Percentiles rank a stretch among this genome's conserved stretches.
These are phyloP conservation scores for Pythium vanterpoolii DNA, from an alignment of 352 stramenopile genomes.

Conservation along the genomic window DNA sequence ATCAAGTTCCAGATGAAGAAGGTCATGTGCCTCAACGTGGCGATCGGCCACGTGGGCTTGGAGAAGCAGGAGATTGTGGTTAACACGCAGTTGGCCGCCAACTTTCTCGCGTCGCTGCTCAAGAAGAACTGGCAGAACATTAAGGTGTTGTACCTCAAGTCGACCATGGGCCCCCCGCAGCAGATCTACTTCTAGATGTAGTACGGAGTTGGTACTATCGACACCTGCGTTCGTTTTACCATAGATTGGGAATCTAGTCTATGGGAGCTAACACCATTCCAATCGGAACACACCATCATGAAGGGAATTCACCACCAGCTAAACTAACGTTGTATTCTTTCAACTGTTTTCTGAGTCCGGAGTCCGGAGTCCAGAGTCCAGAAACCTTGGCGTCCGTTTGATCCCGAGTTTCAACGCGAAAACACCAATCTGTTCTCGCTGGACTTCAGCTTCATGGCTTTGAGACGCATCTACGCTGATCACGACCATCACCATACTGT, in stretches of 20 bases:
- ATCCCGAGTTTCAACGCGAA: too few species aligned
- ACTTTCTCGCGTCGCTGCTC: slow-evolving; percentile 98
- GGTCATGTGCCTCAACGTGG: slow-evolving; percentile 99
- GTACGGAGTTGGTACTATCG: slow-evolving; percentile 2
- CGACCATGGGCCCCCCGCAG: slow-evolving; percentile 96
- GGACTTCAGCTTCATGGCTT: too few species aligned
- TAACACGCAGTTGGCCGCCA: slow-evolving; percentile 98
- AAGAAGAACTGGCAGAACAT: slow-evolving; percentile 99
- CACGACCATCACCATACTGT: too few species aligned
- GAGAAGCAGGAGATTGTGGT: slow-evolving; percentile 95
- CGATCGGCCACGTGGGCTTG: slow-evolving; percentile 96
- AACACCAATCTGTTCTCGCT: too few species aligned
- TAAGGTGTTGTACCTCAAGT: slow-evolving; percentile 99
- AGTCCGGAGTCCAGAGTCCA: not conserved
- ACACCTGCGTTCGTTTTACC: slow-evolving; percentile 31
- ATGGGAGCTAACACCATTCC: slow-evolving; percentile 35
- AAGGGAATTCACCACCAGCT: slow-evolving; percentile 18
- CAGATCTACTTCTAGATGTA: slow-evolving; percentile 99
- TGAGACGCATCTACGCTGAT: too few species aligned
- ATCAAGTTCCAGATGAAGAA: slow-evolving; percentile 99
- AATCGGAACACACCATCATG: slow-evolving; percentile 21
- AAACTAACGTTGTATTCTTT: not conserved
- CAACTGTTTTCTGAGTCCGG: not conserved
- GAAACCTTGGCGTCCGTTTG: too few species aligned
- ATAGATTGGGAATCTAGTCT: slow-evolving; percentile 18